Evolutionary conservation across 805 yeast genomes (phyloP).

Genomic region (Ascoidea tarda): DNA sequence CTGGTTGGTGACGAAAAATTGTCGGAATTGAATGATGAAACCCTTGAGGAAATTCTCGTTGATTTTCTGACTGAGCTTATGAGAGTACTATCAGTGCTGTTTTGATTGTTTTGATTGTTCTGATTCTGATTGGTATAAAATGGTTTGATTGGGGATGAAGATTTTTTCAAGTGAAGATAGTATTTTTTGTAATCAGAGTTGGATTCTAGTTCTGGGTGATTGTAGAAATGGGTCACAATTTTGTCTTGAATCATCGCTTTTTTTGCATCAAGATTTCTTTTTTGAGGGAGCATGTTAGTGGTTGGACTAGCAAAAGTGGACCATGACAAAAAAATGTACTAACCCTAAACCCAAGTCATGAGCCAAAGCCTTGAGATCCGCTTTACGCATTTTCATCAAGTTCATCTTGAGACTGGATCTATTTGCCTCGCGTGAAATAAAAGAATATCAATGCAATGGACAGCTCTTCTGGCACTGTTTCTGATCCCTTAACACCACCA

Average conservation of each 20-base stretch:
- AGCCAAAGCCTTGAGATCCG: constrained; percentile 22
- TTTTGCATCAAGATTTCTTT: constrained; percentile 14
- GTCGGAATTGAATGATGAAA: neutral
- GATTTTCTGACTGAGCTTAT: neutral
- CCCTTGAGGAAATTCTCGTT: neutral
- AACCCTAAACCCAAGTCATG: constrained; percentile 20
- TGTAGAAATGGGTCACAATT: constrained; percentile 15
- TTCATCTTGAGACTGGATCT: constrained; percentile 12
- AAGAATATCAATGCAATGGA: too few species aligned
- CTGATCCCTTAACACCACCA: too few species aligned
- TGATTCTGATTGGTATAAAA: too few species aligned
- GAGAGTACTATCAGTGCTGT: neutral
- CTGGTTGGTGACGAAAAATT: too few species aligned
- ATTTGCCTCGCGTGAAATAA: too few species aligned
- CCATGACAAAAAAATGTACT: constrained; percentile 4
- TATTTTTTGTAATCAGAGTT: constrained; percentile 13
- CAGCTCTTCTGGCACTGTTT: too few species aligned
- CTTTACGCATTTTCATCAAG: constrained; percentile 22
- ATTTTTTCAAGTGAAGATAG: constrained; percentile 15
- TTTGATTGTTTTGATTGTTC: too few species aligned
- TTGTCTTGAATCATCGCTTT: constrained; percentile 18
- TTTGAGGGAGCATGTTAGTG: constrained; percentile 5
- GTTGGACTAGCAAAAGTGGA: constrained; percentile 5
- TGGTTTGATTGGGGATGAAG: constrained; percentile 12
- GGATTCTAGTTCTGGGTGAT: constrained; percentile 18